A percentile compares a stretch with the other conserved stretches of the same genome.
These are phyloP conservation scores for Boehmeria nivea DNA, from an alignment of 306 rosid genomes.

Conservation along the genomic window DNA sequence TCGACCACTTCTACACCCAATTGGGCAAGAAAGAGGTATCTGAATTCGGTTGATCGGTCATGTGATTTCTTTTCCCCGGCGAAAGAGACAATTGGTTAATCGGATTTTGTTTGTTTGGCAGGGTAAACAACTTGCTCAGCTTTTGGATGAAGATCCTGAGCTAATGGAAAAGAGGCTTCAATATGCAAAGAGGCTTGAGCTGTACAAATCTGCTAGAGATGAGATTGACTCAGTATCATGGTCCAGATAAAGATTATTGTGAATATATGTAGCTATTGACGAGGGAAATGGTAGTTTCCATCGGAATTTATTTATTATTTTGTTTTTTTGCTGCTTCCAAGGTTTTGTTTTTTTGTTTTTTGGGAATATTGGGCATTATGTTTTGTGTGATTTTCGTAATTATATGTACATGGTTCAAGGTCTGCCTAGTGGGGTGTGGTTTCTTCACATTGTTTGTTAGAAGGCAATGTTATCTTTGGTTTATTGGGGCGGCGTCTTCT, in stretches of 20 bases:
- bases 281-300: too few relatives aligned
- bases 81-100: not conserved
- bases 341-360: too few relatives aligned
- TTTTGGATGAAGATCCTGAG: constrained; percentile 40
- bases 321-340: too few relatives aligned
- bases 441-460: too few relatives aligned
- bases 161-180: constrained; percentile 40
- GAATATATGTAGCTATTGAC: too few relatives aligned
- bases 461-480: too few relatives aligned
- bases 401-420: too few relatives aligned
- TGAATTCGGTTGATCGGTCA: not conserved
- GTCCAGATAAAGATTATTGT: constrained; percentile 41
- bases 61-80: not conserved
- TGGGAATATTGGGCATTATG: too few relatives aligned
- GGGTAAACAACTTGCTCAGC: constrained; percentile 33
- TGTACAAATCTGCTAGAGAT: constrained; percentile 48
- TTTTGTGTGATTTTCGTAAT: too few relatives aligned
- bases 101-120: constrained; percentile 17
- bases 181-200: constrained; percentile 43
- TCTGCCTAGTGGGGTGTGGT: too few relatives aligned
- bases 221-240: constrained; percentile 46
- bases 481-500: too few relatives aligned
- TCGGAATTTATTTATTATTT: too few relatives aligned
- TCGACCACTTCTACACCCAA: constrained; percentile 38
- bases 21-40: constrained; percentile 41